These are phyloP conservation scores for Corymbia citriodora DNA, from an alignment of 441 rosid genomes.

Conservation along the genomic window DNA sequence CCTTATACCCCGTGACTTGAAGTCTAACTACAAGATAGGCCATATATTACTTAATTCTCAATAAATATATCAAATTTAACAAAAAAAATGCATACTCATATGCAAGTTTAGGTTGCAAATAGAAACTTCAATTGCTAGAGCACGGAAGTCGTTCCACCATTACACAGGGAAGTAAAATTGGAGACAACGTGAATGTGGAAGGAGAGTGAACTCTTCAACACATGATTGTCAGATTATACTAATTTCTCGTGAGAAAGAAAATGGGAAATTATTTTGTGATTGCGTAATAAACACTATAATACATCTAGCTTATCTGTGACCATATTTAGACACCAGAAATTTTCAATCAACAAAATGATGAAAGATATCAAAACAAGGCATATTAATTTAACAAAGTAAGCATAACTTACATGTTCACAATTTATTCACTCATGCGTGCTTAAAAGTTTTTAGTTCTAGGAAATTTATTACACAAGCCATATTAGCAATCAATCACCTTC, in stretches of 20 bases:
- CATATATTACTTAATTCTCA: accelerated
- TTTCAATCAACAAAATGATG: background rate
- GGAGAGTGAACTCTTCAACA: no score
- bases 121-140: background rate
- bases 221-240: no score
- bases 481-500: no score
- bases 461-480: no score
- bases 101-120: background rate
- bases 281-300: no score
- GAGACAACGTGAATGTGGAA: background rate
- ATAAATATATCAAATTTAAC: background rate
- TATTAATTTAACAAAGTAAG: background rate
- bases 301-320: background rate
- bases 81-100: background rate
- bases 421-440: no score
- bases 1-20: background rate
- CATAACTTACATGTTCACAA: no score
- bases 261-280: no score
- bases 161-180: background rate
- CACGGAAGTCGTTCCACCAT: background rate
- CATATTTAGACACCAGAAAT: background rate
- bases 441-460: no score
- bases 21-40: background rate
- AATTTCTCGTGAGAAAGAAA: no score
- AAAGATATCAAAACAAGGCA: background rate